Base-by-base conservation (phyloP, 2,329 filamentous ascomycete species). In the Camptophora hylomeconis region DNA sequence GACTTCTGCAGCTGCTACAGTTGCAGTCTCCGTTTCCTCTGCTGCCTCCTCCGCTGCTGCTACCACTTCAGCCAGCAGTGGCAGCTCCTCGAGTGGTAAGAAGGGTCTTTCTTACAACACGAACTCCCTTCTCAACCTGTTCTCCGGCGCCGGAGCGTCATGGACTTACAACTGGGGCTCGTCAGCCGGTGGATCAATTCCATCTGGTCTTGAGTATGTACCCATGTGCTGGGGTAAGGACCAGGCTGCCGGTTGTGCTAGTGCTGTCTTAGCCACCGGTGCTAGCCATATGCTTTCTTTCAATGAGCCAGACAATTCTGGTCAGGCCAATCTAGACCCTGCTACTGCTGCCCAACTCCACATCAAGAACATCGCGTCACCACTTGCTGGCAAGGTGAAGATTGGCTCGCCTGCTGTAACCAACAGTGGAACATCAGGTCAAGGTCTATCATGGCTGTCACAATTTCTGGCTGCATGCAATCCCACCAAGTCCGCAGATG, bases 91-190 rank as follows among this genome's bases (percentile, higher is more conserved):
- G 17, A 26, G 37, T 17, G 40, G 39, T 37, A 54, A 55, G 39
- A 45, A 45, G 14, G 52, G 52, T 26, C 41, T 54, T 20, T 52
- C 51, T 31, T 63, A 61, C 52, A 62, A 60, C 38, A 44, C 53
- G 20, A 42, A 47, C 20, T 36, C 40, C 13, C 39, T 50, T 19
- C 45, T 56, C 7, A n/a, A 39, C 15, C 29, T 49, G 9, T 54
- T 63, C 28, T 28, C 40, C 28, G 37, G 35, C 25, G 42, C 37
- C 25, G 45, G 41, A 15, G 44, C 57, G 28, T 47, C 48, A 21
- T 63, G 60, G 60, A 54, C 53, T 19, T 61, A 62, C 47, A 57
- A 63, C 46, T 63, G 60, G 60, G 57, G 46, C 24, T 35, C 45
- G 24, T 35, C 36, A 13, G 22, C 45, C 14, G 40, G 35, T 17